Evolutionary conservation across 148 eudicot genomes (phyloP).

Genomic region (Camellia japonica): DNA sequence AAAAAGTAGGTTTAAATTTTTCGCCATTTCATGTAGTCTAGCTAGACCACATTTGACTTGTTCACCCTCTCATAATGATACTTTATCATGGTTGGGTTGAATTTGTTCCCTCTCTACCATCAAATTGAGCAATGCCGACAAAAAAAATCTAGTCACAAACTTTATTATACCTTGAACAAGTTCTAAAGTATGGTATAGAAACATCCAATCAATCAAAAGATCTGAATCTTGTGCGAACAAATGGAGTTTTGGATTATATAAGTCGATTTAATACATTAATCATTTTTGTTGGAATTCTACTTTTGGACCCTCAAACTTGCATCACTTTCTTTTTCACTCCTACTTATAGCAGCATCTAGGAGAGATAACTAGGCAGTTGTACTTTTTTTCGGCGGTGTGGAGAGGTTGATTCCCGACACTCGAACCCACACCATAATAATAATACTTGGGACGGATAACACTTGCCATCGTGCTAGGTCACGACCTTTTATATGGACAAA

Average conservation of each 20-base stretch:
- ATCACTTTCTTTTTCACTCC: neutral
- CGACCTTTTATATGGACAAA: no score
- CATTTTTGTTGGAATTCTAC: neutral
- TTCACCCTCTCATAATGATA: neutral
- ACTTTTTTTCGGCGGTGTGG: no score
- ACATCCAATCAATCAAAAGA: slow-evolving; percentile 2
- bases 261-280: no score
- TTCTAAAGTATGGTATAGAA: neutral
- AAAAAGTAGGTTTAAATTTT: neutral
- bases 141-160: neutral
- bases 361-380: no score
- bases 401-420: no score
- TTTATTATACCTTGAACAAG: slow-evolving; percentile 5
- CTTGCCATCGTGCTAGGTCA: no score
- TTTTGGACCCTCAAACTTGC: neutral
- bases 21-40: neutral
- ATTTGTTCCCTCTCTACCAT: slow-evolving; percentile 4
- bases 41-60: neutral
- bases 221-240: slow-evolving; percentile 10
- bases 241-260: no score
- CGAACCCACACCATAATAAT: no score
- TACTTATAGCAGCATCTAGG: neutral
- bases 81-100: slow-evolving; percentile 7
- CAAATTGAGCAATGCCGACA: slow-evolving; percentile 8
- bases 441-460: no score